Evolutionary conservation across 176 grass and related monocot genomes (phyloP).

Genomic region (Hordeum vulgare): DNA sequence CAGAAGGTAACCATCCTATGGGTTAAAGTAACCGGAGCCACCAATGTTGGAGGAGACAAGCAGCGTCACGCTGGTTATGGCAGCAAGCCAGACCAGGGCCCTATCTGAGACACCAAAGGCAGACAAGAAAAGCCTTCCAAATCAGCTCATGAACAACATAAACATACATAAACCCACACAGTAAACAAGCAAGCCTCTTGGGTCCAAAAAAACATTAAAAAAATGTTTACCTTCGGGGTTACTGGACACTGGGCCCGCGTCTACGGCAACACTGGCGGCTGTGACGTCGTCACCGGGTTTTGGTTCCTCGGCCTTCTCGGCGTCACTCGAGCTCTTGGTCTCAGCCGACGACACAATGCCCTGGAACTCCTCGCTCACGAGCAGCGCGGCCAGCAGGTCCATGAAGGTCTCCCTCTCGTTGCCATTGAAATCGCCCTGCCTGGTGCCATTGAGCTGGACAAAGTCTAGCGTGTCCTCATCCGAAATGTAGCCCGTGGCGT

Average conservation of each 20-base stretch:
- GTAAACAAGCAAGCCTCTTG: background rate
- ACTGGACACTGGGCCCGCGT: conserved; percentile 27
- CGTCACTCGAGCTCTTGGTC: conserved; percentile 34
- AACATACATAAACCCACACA: background rate
- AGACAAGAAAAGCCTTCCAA: background rate
- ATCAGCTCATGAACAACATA: background rate
- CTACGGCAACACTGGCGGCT: background rate
- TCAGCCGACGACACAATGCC: conserved; percentile 85
- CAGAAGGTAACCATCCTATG: conserved; percentile 20
- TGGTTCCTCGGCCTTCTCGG: conserved; percentile 9
- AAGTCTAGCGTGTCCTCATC: conserved; percentile 66
- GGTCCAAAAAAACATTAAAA: background rate
- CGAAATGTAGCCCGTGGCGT: conserved; percentile 31
- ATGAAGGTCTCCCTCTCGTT: conserved; percentile 91
- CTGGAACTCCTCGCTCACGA: conserved; percentile 97
- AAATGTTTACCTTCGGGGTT: conserved; percentile 34
- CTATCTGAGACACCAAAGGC: conserved; percentile 41
- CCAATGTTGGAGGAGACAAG: conserved; percentile 68
- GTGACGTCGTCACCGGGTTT: background rate
- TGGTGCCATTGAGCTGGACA: conserved; percentile 17
- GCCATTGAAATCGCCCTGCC: conserved; percentile 11
- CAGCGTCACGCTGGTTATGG: conserved; percentile 53
- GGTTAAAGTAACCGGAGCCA: conserved; percentile 80
- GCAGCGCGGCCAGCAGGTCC: conserved; percentile 80
- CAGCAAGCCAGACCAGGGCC: conserved; percentile 70